Conservation (phyloP, 306 rosid genomes). For the Vigna nakashimae region DNA sequence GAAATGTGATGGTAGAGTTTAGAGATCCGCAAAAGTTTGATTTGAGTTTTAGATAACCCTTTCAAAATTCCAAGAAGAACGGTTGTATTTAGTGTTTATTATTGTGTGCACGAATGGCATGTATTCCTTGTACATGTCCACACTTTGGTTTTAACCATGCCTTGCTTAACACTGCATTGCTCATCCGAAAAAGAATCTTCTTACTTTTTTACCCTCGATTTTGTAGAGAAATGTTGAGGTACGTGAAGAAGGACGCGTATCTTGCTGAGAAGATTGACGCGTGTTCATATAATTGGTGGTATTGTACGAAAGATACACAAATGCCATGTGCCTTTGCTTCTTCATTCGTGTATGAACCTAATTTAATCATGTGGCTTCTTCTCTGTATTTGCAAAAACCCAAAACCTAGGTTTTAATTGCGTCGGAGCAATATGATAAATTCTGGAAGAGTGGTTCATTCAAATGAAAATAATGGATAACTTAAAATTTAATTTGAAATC, state of each 20-base stretch:
- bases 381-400: neutral
- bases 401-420: neutral
- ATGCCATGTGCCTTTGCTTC: constrained; percentile 26
- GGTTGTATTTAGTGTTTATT: neutral
- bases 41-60: constrained; percentile 35
- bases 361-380: neutral
- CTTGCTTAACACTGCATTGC: neutral
- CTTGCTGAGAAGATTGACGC: constrained; percentile 30
- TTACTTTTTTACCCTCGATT: neutral
- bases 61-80: constrained; percentile 39
- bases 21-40: constrained; percentile 49
- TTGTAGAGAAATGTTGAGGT: neutral
- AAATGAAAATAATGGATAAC: too few species aligned
- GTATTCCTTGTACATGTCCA: constrained; percentile 28
- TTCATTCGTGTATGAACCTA: neutral
- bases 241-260: constrained; percentile 39
- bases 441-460: too few species aligned
- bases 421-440: too few species aligned
- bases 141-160: neutral
- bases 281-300: constrained; percentile 25
- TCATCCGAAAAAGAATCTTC: neutral
- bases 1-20: constrained; percentile 8
- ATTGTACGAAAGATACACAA: neutral
- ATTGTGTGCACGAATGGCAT: constrained; percentile 50
- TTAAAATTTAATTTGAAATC: too few species aligned